Base-by-base conservation (phyloP, 495 filamentous ascomycete genomes). In the Darksidea phi region DNA sequence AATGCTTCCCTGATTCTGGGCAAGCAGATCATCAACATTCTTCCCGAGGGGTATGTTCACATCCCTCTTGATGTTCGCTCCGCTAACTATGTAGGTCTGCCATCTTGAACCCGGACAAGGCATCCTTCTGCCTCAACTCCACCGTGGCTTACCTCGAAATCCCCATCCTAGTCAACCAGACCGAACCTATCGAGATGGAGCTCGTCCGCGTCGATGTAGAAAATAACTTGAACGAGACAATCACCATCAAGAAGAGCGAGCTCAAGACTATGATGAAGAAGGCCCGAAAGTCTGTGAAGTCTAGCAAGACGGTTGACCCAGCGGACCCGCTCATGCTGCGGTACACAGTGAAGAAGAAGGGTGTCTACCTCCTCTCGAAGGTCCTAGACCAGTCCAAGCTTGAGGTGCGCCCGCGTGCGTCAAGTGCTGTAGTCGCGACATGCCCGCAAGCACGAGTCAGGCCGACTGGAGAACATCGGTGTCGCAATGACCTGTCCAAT, bases 111-210 rank as follows among this genome's bases (percentile, higher is more conserved):
- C 90, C 93, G 13, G 81, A 91, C 34, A 77, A 80, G 25, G 71
- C 77, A 36, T 80, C 90, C 13, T 91, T 91, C 70, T 98, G 94
- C 72, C 72, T 97, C 36, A 88, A 88, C 41, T 75, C 78, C 21
- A 75, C 82, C 13, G 80, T 78, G 50, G 79, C 79, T 26, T 74
- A 79, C 2, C 81, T 86, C 38, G 73, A 80, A 50, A 76, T 98
- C n/a, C 94, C 92, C 2, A 88, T 98, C 32, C 88, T 81, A 58
- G 88, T 97, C 76, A 97, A 98, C 71, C 90, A 95, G 63, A 96
- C 95, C 0, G 82, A 85, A 37, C 94, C 94, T 0, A 84, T 91
- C 64, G 76, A 88, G 37, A 88, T 98, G 52, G 91, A 98, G 71
- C 76, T 98, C 21, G 66, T 90, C 15, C 87, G 92, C 28, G 82